Evolutionary conservation across 805 yeast species (phyloP).

Genomic region (Metschnikowia kofuensis): DNA sequence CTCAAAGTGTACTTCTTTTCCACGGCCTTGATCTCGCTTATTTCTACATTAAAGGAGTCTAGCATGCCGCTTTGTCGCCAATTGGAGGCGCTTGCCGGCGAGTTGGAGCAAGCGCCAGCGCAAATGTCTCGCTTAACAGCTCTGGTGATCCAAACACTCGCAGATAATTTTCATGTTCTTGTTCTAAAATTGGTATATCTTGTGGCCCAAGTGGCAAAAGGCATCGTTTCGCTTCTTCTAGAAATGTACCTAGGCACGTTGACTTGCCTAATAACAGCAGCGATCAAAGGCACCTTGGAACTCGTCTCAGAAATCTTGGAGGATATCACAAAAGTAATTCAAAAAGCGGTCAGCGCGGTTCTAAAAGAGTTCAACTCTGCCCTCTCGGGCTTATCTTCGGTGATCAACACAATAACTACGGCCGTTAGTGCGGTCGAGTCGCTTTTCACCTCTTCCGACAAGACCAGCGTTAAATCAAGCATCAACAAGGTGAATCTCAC

Average conservation of each 20-base stretch:
- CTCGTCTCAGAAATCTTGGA: constrained; percentile 54
- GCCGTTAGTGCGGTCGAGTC: constrained; percentile 48
- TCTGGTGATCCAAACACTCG: constrained; percentile 42
- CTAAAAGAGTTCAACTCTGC: constrained; percentile 65
- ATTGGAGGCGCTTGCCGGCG: constrained; percentile 34
- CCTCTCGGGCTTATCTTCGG: constrained; percentile 53
- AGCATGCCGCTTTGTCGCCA: constrained; percentile 42
- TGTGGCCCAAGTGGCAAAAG: constrained; percentile 33
- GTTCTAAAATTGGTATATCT: constrained; percentile 61
- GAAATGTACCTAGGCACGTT: constrained; percentile 83
- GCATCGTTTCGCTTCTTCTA: constrained; percentile 11
- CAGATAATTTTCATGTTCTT: constrained; percentile 49
- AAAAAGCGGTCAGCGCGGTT: constrained; percentile 58
- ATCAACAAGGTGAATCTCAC: constrained; percentile 50
- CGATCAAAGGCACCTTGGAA: constrained; percentile 68
- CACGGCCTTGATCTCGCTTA: constrained; percentile 37
- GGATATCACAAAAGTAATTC: constrained; percentile 57
- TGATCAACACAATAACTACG: constrained; percentile 54
- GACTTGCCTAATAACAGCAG: constrained; percentile 74
- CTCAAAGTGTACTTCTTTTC: constrained; percentile 62
- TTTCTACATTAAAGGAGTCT: constrained; percentile 36
- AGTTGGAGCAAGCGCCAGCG: constrained; percentile 49
- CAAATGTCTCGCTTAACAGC: constrained; percentile 57
- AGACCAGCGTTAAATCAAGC: constrained; percentile 34
- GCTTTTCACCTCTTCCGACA: constrained; percentile 41